Conservation (phyloP, 1,139 yeast genomes). For the Yamadazyma sp. region DNA sequence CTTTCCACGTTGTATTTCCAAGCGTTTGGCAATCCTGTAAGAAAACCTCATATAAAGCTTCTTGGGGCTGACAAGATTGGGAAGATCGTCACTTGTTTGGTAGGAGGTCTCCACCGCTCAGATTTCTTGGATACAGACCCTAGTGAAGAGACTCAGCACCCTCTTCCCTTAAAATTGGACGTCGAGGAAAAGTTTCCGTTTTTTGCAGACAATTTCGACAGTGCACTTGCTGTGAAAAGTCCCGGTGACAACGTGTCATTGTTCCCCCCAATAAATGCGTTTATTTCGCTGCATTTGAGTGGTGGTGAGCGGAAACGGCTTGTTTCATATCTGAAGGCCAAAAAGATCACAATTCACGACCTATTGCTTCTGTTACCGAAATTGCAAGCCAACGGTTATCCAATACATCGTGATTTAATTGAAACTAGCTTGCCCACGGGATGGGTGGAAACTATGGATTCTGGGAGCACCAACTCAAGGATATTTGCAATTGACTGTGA, state of each 20-base stretch:
- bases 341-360: constrained; percentile 52
- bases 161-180: constrained; percentile 3
- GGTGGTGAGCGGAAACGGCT: constrained; percentile 50
- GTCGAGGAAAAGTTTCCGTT: constrained; percentile 10
- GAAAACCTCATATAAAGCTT: constrained; percentile 23
- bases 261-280: constrained; percentile 54
- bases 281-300: constrained; percentile 56
- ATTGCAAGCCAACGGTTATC: constrained; percentile 53
- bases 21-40: constrained; percentile 26
- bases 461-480: constrained; percentile 55
- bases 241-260: constrained; percentile 67
- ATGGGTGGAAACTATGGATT: constrained; percentile 59
- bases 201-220: constrained; percentile 27
- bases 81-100: constrained; percentile 59
- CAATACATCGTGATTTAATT: constrained; percentile 43
- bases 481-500: constrained; percentile 91
- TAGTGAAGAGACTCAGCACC: not conserved
- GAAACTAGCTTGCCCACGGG: constrained; percentile 20
- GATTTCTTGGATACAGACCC: constrained; percentile 27
- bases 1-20: constrained; percentile 55
- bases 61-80: constrained; percentile 37
- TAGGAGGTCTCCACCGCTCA: constrained; percentile 55
- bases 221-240: constrained; percentile 43
- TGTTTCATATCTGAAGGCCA: constrained; percentile 29
- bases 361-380: constrained; percentile 49